Evolutionary conservation across 805 yeast genomes (phyloP).

Genomic region (Ogataea methylovora): DNA sequence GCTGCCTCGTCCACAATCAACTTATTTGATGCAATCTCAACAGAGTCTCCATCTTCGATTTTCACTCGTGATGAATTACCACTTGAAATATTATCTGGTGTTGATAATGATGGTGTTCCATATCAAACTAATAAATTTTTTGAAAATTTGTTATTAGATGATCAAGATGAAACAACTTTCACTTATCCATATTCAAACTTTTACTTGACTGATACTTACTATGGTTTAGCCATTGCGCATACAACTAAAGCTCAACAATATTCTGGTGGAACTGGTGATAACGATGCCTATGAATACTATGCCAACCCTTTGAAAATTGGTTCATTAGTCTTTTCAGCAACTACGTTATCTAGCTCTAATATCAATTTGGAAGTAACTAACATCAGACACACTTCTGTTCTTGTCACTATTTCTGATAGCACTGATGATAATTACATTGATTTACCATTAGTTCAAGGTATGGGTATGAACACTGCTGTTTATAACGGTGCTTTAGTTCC

Average conservation of each 20-base stretch:
- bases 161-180: conserved; percentile 47
- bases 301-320: conserved; percentile 49
- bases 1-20: conserved; percentile 25
- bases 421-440: conserved; percentile 31
- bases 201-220: conserved; percentile 31
- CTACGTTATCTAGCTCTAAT: conserved; percentile 32
- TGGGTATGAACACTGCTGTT: conserved; percentile 49
- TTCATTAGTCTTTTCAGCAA: conserved; percentile 49
- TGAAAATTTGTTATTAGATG: conserved; percentile 52
- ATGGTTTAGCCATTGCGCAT: conserved; percentile 60
- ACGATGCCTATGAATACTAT: conserved; percentile 36
- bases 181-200: conserved; percentile 63
- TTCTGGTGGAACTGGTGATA: conserved; percentile 39
- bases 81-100: conserved; percentile 39
- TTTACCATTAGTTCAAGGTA: conserved; percentile 49
- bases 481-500: conserved; percentile 43
- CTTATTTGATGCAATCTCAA: conserved; percentile 42
- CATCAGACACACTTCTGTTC: conserved; percentile 44
- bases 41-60: conserved; percentile 35
- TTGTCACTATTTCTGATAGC: conserved; percentile 32
- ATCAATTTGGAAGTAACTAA: conserved; percentile 36
- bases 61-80: conserved; percentile 40
- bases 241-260: conserved; percentile 35
- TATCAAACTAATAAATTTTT: conserved; percentile 74
- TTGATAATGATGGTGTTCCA: conserved; percentile 33